phyloP scores from a whole-genome alignment of 2,329 filamentous ascomycete species.

The Aspergillus brunneoviolaceus region DNA sequence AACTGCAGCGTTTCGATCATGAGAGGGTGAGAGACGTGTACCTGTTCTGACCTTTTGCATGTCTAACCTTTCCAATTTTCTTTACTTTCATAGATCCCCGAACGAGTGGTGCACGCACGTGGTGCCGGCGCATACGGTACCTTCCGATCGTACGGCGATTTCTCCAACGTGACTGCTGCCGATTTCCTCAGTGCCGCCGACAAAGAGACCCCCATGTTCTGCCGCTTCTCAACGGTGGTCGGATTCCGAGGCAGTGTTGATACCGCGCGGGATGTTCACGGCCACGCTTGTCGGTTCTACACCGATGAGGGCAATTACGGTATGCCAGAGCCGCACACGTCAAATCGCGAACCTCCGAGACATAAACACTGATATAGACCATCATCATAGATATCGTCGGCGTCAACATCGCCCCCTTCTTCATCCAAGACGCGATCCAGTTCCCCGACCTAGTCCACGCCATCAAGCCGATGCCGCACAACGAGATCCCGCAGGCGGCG shows the following conservation, averaged over 20 bases:
- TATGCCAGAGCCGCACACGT: constrained; percentile 13
- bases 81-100: constrained; percentile 49
- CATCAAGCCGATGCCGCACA: constrained; percentile 40
- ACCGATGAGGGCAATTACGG: constrained; percentile 69
- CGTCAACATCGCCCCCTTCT: constrained; percentile 45
- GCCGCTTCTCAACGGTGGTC: constrained; percentile 73
- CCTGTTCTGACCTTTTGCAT: neutral
- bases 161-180: constrained; percentile 66
- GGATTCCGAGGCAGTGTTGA: constrained; percentile 68
- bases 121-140: constrained; percentile 67
- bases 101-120: constrained; percentile 68
- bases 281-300: constrained; percentile 68
- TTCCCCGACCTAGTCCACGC: constrained; percentile 46
- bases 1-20: constrained; percentile 69
- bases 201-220: constrained; percentile 64
- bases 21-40: constrained; percentile 55
- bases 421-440: constrained; percentile 45
- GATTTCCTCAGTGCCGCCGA: constrained; percentile 58
- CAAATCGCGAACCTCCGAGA: no score
- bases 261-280: constrained; percentile 69
- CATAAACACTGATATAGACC: neutral
- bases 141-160: constrained; percentile 66
- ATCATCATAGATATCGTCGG: constrained; percentile 31
- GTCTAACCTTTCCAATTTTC: neutral
- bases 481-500: constrained; percentile 51